Evolutionary conservation across 768 basidiomycete species (phyloP), one percentile per base, ranked within the genome.

Genomic region (Termitomyces sp.): DNA sequence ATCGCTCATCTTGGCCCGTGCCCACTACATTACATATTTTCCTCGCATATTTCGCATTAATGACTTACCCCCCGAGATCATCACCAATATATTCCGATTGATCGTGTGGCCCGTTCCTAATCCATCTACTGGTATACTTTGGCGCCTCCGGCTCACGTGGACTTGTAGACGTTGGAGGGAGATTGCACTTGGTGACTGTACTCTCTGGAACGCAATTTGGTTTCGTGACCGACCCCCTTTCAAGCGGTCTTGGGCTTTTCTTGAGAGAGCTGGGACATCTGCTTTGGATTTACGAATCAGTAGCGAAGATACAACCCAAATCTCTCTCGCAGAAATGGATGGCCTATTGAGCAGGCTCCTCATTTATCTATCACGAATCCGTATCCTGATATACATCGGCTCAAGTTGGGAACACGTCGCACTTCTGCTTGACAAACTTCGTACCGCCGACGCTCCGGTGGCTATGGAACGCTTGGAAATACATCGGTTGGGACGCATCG

Each of bases 181-280:
- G 33, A 66, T 79, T 18, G 78, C 79, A 53, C 68, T 80, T 34
- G 67, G 67, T 22, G 81, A 86, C 62, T 63, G 75, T 1, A 81
- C 78, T 18, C 59, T 87, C 31, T 87, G 86, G 86, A 86, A 80
- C 62, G 81, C 82, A 18, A 76, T 90, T 56, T 85, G 80, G 80
- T 86, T 88, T 66, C 75, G 76, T 50, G 83, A 85, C 42, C 55
- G 63, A 15, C 74, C 80, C 48, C 73, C 78, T 15, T 83, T 80
- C 61, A 68, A 75, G 16, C 78, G 81, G 33, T 81, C 86, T 6
- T 71, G 78, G 55, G 71, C 77, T 47, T 88, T 82, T 77, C 72
- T 89, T 56, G 73, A 81, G 20, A 75, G 88, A 53, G 79, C 86
- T 2, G 81, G 81, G 1, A 66, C 73, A 3, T 73, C 83, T 2